Conservation (phyloP, 2,329 filamentous ascomycete species). For the Penicillium polonicum region DNA sequence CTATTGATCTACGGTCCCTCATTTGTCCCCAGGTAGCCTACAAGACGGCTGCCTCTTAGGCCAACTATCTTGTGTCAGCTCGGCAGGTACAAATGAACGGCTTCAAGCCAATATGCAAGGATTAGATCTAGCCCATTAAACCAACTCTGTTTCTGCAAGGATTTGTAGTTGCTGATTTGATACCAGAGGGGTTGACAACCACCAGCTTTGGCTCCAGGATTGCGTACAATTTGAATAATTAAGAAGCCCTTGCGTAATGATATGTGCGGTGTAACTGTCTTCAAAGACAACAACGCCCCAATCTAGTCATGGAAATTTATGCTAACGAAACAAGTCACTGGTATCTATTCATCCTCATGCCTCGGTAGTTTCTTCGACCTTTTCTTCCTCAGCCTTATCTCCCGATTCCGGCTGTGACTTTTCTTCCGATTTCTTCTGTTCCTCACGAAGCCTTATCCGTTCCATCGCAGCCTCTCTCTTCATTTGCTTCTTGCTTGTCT, state of each 20-base stretch:
- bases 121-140: neutral
- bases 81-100: neutral
- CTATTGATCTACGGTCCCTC: neutral
- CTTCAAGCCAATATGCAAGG: neutral
- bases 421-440: slow-evolving; percentile 15
- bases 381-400: slow-evolving; percentile 5
- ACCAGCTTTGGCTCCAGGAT: neutral
- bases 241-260: neutral
- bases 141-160: neutral
- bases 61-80: neutral
- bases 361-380: neutral
- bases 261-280: neutral
- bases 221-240: neutral
- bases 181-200: neutral
- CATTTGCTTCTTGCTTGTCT: slow-evolving; percentile 42
- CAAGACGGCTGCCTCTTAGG: neutral
- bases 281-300: neutral
- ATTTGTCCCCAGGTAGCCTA: neutral
- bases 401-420: slow-evolving; percentile 1
- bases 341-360: neutral
- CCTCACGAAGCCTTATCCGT: slow-evolving; percentile 12
- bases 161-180: neutral
- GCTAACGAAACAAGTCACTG: slow-evolving; percentile 3
- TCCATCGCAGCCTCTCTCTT: slow-evolving; percentile 51
- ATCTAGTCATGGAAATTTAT: neutral